Evolutionary conservation across 805 yeast species (phyloP).

Genomic region (Schizosaccharomyces octosporus): DNA sequence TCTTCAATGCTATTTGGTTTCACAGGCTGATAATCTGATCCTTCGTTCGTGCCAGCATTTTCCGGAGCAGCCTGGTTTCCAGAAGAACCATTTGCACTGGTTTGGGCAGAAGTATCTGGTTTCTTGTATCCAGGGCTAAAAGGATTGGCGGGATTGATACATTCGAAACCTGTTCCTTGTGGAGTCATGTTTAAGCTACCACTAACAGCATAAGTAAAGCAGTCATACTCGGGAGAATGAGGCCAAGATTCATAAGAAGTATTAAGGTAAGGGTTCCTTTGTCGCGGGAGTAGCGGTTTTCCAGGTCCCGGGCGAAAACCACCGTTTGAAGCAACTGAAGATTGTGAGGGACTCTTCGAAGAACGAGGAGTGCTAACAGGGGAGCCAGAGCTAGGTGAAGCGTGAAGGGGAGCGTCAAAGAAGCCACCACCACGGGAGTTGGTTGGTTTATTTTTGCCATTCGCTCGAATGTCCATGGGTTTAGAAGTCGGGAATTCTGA

Average conservation of each 20-base stretch:
- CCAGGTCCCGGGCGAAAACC: not conserved
- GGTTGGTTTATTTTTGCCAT: not conserved
- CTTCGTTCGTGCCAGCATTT: not conserved
- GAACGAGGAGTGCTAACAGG: not conserved
- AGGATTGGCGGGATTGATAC: not conserved
- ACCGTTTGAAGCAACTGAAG: not conserved
- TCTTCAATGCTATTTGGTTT: not conserved
- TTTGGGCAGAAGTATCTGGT: not conserved
- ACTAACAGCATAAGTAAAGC: not conserved
- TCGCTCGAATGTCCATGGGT: not conserved
- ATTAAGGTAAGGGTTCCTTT: not conserved
- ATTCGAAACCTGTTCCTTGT: not conserved
- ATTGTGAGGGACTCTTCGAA: not conserved
- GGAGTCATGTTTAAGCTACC: not conserved
- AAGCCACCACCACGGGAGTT: not conserved
- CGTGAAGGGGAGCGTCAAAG: not conserved
- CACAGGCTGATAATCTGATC: not conserved
- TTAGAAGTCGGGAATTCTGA: not conserved
- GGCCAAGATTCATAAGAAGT: not conserved
- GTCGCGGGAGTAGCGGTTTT: not conserved
- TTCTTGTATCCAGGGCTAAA: not conserved
- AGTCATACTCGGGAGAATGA: not conserved
- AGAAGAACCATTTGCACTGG: not conserved
- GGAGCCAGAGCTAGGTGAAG: not conserved
- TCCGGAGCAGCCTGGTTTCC: not conserved